phyloP scores from a whole-genome alignment of 768 basidiomycete species.

The Amanita inopinata region DNA sequence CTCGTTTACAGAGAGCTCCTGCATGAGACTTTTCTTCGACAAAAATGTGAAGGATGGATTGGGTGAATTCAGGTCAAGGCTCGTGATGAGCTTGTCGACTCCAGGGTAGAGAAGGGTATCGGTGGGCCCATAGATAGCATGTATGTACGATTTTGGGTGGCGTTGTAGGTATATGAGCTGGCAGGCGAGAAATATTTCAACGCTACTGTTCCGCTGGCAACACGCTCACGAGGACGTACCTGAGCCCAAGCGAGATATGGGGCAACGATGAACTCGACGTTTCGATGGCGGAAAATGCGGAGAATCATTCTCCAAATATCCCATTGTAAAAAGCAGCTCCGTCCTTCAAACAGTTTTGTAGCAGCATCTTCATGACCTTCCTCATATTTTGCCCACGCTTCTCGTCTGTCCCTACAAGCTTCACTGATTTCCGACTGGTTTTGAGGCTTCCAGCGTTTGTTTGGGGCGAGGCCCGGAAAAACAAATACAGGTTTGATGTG shows the following conservation, averaged over 20 bases:
- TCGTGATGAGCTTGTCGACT: slow-evolving; percentile 84
- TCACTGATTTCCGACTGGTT: slow-evolving; percentile 52
- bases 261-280: slow-evolving; percentile 93
- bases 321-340: slow-evolving; percentile 67
- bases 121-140: slow-evolving; percentile 85
- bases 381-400: slow-evolving; percentile 94
- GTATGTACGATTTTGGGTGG: slow-evolving; percentile 88
- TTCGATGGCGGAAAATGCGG: slow-evolving; percentile 86
- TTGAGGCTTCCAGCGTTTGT: slow-evolving; percentile 60
- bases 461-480: slow-evolving; percentile 81
- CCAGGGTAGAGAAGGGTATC: slow-evolving; percentile 85
- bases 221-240: slow-evolving; percentile 39
- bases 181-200: not conserved
- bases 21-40: slow-evolving; percentile 61
- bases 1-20: slow-evolving; percentile 53
- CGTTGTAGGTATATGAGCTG: slow-evolving; percentile 93
- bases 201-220: slow-evolving; percentile 4
- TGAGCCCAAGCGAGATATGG: slow-evolving; percentile 96
- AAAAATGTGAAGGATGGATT: slow-evolving; percentile 74
- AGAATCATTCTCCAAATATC: slow-evolving; percentile 93
- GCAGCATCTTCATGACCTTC: slow-evolving; percentile 85
- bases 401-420: slow-evolving; percentile 63
- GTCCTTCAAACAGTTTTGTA: slow-evolving; percentile 71
- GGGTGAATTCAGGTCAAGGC: slow-evolving; percentile 63
- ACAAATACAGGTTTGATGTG: slow-evolving; percentile 99